These are phyloP conservation scores for Hypomontagnella submonticulosa DNA, from an alignment of 495 filamentous ascomycete species.

Conservation along the genomic window DNA sequence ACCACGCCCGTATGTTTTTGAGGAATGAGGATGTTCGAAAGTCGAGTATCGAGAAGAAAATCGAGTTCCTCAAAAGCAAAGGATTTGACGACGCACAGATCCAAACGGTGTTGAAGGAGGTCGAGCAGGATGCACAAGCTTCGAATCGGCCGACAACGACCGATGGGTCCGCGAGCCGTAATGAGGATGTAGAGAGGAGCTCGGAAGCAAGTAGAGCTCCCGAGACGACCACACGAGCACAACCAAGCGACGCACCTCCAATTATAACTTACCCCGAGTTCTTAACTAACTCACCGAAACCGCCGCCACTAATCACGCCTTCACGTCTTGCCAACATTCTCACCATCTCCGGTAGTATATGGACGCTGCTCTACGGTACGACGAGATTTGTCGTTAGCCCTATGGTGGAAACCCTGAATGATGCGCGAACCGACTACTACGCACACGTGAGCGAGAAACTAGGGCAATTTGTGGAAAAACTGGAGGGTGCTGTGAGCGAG, in stretches of 20 bases:
- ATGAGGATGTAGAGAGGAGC: slow-evolving; percentile 18
- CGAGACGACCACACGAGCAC: slow-evolving; percentile 13
- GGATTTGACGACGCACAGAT: slow-evolving; percentile 76
- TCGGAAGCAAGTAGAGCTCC: slow-evolving; percentile 36
- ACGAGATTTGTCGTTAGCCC: slow-evolving; percentile 84
- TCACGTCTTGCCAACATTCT: slow-evolving; percentile 78
- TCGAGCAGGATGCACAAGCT: slow-evolving; percentile 44
- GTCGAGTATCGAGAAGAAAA: slow-evolving; percentile 76
- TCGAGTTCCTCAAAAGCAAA: slow-evolving; percentile 82
- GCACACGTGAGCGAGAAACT: slow-evolving; percentile 72
- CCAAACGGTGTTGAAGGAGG: slow-evolving; percentile 68
- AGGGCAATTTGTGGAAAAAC: slow-evolving; percentile 73
- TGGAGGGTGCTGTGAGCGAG: slow-evolving; percentile 76
- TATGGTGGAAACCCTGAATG: slow-evolving; percentile 79
- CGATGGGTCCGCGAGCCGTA: slow-evolving; percentile 34
- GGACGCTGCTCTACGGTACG: slow-evolving; percentile 79
- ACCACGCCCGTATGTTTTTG: slow-evolving; percentile 83
- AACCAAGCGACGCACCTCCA: slow-evolving; percentile 71
- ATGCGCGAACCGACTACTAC: slow-evolving; percentile 84
- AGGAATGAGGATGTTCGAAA: slow-evolving; percentile 78
- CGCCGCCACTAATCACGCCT: slow-evolving; percentile 79
- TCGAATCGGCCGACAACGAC: slow-evolving; percentile 28
- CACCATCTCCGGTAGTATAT: slow-evolving; percentile 77
- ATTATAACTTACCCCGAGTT: slow-evolving; percentile 99
- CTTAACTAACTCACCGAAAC: slow-evolving; percentile 71